Evolutionary conservation across 2,329 filamentous ascomycete species (phyloP).

Genomic region (Ambrosiella xylebori): DNA sequence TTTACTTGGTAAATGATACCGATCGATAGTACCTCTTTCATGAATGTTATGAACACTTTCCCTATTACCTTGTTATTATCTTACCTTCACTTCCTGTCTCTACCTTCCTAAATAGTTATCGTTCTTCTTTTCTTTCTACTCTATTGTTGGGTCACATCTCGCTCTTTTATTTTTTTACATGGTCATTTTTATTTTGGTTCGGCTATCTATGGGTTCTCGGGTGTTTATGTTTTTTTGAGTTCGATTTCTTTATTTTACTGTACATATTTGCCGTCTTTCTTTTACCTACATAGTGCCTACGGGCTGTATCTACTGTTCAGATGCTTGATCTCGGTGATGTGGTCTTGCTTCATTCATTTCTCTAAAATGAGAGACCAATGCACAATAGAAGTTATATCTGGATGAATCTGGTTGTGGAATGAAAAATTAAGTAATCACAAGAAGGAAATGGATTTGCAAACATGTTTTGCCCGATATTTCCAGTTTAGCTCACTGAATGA

Average conservation of each 20-base stretch:
- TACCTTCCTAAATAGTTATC: background rate
- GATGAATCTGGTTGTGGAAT: too few relatives aligned
- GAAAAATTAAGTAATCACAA: too few relatives aligned
- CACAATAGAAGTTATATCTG: background rate
- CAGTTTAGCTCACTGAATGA: too few relatives aligned
- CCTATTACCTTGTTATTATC: background rate
- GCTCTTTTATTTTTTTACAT: background rate
- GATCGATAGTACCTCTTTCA: background rate
- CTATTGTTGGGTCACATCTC: background rate
- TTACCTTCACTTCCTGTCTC: background rate
- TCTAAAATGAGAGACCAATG: background rate
- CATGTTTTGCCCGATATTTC: too few relatives aligned
- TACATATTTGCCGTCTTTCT: slow-evolving; percentile 1
- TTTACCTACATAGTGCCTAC: background rate
- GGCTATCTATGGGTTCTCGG: background rate
- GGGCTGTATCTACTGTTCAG: background rate
- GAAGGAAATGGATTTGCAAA: too few relatives aligned
- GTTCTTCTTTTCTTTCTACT: background rate
- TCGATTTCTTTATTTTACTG: background rate
- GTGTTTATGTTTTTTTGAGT: slow-evolving; percentile 5
- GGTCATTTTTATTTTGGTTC: background rate
- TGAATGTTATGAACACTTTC: background rate
- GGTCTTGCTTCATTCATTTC: too few relatives aligned
- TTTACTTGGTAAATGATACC: slow-evolving; percentile 39
- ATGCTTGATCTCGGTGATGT: too few relatives aligned